Evolutionary conservation across 495 filamentous ascomycete genomes (phyloP), one percentile per base, ranked within the genome.

Genomic region (Aeminium ludgeri): DNA sequence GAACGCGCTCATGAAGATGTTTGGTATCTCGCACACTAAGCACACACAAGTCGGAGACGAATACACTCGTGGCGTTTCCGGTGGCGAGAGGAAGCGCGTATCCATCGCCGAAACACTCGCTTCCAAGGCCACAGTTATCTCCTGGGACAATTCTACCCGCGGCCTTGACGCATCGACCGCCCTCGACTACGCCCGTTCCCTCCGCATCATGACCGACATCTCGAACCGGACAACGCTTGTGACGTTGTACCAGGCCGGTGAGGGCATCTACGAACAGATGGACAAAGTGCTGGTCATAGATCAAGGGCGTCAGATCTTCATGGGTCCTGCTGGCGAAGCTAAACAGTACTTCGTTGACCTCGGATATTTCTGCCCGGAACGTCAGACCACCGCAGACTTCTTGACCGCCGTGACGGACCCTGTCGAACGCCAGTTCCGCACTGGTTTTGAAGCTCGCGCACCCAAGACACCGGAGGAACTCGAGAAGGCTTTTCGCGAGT

Each of bases 11-110:
- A 53, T 81, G 50, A 76, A 69, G 44, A 76, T 80, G 63, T 83
- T 87, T 49, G 78, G 78, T 34, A 86, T 93, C 52, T 65, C 62
- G 28, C 83, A 93, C 53, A 89, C 86, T 0, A 71, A 72, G 50
- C 70, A 89, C 49, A 94, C 86, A 0, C 65, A 75, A 16, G 83
- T 95, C 11, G 86, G 86, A 16, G 82, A 92, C 55, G 80, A 78
- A 51, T 86, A 77, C 46, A 71, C 86, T 12, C 72, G 85, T 23
- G 78, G 78, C 58, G 70, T 82, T 10, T 76, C 71, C 16, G 78
- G 78, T 56, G 78, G 78, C 46, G 78, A 82, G 55, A 57, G 78
- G 11, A 82, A 82, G 58, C 73, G 75, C 50, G 76, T 82, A 25
- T 74, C 69, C 41, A 79, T 81, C 49, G 73, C 73, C 0, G 78